A percentile compares a stretch with the other conserved stretches of the same genome.
These are phyloP conservation scores for Litchi chinensis DNA, from an alignment of 345 rosid species.

Conservation along the genomic window DNA sequence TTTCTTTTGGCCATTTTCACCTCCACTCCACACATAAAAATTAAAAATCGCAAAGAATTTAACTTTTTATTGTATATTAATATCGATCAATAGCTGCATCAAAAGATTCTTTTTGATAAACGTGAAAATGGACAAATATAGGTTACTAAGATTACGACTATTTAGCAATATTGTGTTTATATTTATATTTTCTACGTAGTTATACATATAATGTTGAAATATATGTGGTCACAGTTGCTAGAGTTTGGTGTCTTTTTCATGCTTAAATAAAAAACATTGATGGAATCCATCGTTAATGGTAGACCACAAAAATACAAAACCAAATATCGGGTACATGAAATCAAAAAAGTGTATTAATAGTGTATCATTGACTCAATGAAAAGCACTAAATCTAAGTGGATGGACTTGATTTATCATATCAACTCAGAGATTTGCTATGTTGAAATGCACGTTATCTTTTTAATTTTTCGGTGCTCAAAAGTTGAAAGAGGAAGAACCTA, in stretches of 20 bases:
- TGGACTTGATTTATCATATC: not conserved
- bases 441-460: not conserved
- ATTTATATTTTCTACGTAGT: no score
- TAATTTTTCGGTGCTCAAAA: not conserved
- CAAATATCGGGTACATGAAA: not conserved
- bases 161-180: no score
- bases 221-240: not conserved
- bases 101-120: no score
- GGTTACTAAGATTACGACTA: no score
- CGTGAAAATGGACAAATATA: no score
- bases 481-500: not conserved
- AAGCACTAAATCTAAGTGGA: not conserved
- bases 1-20: not conserved
- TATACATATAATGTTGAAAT: no score
- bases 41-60: not conserved
- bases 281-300: slow-evolving; percentile 1
- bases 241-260: not conserved
- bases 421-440: not conserved
- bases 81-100: not conserved
- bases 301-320: not conserved
- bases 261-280: not conserved
- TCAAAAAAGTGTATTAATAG: not conserved
- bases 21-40: not conserved
- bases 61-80: not conserved
- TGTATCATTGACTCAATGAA: not conserved